These are phyloP conservation scores for Suillus brevipes DNA, from an alignment of 768 basidiomycete genomes.

Conservation along the genomic window DNA sequence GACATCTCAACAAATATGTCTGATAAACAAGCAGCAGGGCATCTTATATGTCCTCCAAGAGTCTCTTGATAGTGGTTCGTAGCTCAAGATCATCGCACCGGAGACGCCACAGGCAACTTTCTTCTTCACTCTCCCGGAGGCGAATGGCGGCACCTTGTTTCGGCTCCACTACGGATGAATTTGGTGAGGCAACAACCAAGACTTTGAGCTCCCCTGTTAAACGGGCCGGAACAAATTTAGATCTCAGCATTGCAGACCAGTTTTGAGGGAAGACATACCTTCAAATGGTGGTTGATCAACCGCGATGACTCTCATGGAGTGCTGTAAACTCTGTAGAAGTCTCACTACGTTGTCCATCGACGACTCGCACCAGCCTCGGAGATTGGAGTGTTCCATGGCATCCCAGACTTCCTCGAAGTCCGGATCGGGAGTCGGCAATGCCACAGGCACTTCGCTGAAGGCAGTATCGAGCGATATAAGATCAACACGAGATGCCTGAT, in stretches of 20 bases:
- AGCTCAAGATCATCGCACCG: slow-evolving; percentile 51
- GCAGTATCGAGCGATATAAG: slow-evolving; percentile 78
- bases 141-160: slow-evolving; percentile 44
- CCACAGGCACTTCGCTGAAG: slow-evolving; percentile 50
- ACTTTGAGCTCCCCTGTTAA: slow-evolving; percentile 66
- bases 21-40: background rate
- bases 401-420: slow-evolving; percentile 65
- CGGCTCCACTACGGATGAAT: slow-evolving; percentile 5
- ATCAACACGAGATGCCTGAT: slow-evolving; percentile 44
- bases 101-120: slow-evolving; percentile 71
- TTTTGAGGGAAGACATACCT: slow-evolving; percentile 40
- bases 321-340: slow-evolving; percentile 50
- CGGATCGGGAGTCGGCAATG: slow-evolving; percentile 16
- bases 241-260: background rate
- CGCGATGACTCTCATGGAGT: slow-evolving; percentile 50
- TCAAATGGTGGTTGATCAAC: slow-evolving; percentile 58
- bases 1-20: background rate
- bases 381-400: slow-evolving; percentile 40
- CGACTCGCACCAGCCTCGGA: slow-evolving; percentile 70
- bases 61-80: slow-evolving; percentile 43
- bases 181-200: slow-evolving; percentile 36
- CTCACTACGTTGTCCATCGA: slow-evolving; percentile 55
- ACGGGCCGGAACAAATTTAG: slow-evolving; percentile 9
- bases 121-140: slow-evolving; percentile 64
- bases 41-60: slow-evolving; percentile 32